phyloP scores from a whole-genome alignment of 2,329 filamentous ascomycete genomes.

The Anthostomella pinea region DNA sequence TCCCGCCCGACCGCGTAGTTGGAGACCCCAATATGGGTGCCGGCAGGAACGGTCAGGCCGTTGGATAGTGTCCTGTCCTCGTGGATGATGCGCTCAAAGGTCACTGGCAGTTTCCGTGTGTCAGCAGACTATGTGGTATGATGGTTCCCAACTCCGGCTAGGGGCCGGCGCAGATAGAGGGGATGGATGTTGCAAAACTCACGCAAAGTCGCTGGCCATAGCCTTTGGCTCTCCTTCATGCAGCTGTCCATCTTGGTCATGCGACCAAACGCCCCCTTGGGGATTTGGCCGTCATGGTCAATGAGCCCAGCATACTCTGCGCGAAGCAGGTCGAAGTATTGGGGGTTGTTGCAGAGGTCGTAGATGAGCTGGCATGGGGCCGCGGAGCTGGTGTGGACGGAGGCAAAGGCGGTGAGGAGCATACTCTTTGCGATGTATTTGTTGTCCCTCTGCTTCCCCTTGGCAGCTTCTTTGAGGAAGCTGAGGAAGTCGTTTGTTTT shows the following conservation, averaged over 20 bases:
- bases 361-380: constrained; percentile 26
- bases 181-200: constrained; percentile 6
- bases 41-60: constrained; percentile 29
- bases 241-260: constrained; percentile 34
- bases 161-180: not conserved
- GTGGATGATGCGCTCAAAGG: constrained; percentile 19
- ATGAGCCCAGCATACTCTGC: constrained; percentile 32
- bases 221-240: constrained; percentile 35
- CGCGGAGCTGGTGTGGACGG: constrained; percentile 28
- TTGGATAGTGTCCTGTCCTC: constrained; percentile 23
- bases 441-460: not conserved
- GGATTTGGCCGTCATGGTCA: constrained; percentile 15
- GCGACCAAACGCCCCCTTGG: constrained; percentile 17
- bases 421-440: constrained; percentile 16
- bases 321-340: constrained; percentile 40
- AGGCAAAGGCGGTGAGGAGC: constrained; percentile 28
- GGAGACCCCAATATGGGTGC: constrained; percentile 25
- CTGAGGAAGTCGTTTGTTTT: constrained; percentile 9
- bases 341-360: constrained; percentile 30
- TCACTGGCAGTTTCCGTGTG: constrained; percentile 15
- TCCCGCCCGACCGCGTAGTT: constrained; percentile 18
- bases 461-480: not conserved
- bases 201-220: constrained; percentile 25
- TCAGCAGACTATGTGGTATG: too few species aligned
- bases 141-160: too few species aligned